These are phyloP conservation scores for Fusarium subglutinans DNA, from an alignment of 2,329 filamentous ascomycete species.

Conservation along the genomic window DNA sequence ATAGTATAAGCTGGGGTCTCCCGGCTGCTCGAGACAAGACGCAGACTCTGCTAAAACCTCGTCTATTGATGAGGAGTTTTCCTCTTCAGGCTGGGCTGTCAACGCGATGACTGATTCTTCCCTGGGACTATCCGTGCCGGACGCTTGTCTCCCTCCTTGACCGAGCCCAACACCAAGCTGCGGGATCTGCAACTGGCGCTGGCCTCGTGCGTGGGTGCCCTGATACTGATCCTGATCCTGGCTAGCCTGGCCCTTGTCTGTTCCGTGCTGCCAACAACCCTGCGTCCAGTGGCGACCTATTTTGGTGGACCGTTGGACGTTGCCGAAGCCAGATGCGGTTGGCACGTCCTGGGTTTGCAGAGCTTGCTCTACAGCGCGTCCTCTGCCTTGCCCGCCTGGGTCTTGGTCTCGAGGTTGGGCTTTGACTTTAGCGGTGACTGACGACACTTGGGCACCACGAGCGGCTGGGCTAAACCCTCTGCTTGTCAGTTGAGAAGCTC, in stretches of 20 bases:
- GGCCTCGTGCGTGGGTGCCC: slow-evolving; percentile 39
- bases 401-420: slow-evolving; percentile 25
- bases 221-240: slow-evolving; percentile 36
- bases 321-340: slow-evolving; percentile 37
- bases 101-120: slow-evolving; percentile 17
- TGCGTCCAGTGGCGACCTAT: slow-evolving; percentile 34
- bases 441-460: slow-evolving; percentile 33
- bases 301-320: slow-evolving; percentile 41
- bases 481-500: neutral
- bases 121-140: slow-evolving; percentile 14
- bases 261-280: slow-evolving; percentile 32
- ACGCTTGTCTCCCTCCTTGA: slow-evolving; percentile 39
- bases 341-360: slow-evolving; percentile 26
- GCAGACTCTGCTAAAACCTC: slow-evolving; percentile 25
- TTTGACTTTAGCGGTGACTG: slow-evolving; percentile 38
- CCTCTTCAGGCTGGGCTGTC: slow-evolving; percentile 9
- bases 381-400: slow-evolving; percentile 25
- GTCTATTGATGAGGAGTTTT: slow-evolving; percentile 17
- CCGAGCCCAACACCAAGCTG: slow-evolving; percentile 40
- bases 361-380: slow-evolving; percentile 19
- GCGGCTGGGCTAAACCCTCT: slow-evolving; percentile 17
- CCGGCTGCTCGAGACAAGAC: slow-evolving; percentile 24
- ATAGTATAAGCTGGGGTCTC: slow-evolving; percentile 28
- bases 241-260: slow-evolving; percentile 26
- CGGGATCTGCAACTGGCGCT: slow-evolving; percentile 41